Base-by-base conservation (phyloP, 2,329 filamentous ascomycete species). In the Alternaria tenuissima region DNA sequence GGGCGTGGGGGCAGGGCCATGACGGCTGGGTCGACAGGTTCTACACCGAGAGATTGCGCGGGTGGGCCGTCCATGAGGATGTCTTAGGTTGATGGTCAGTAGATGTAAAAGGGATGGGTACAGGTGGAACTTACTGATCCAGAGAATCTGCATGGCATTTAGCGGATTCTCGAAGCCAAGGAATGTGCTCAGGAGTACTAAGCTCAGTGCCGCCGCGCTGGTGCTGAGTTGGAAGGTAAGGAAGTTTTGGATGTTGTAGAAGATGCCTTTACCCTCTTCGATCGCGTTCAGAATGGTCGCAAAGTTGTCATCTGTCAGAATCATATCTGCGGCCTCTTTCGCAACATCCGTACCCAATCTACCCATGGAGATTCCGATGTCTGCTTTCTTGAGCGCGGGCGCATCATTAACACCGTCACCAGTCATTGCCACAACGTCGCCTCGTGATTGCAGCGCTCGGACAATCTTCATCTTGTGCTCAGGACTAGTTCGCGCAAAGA, bases 221-320 rank as follows among this genome's bases (percentile, higher is more conserved):
- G 95, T 99, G 79, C 94, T 97, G 59, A 99, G 87, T 82, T 99
- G 96, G 81, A 99, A 99, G 0, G 95, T 98, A 65, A 99, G 86
- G 81, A 99, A 99, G 79, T 99, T 99, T 76, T 99, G 95, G 68
- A 99, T 98, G 79, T 99, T 99, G 86, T 95, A 97, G 81, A 99
- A 99, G 69, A 99, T 99, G 56, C 94, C 95, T 80, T 99, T 99
- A 80, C 95, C 96, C 81, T 99, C 95, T 78, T 99, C 95, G 63
- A 99, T 99, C 30, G 95, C 95, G 61, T 89, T 91, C 11, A 99
- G 85, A 64, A 99, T 99, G 5, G 92, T 95, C 0, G 91, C 92
- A 77, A 96, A 95, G 78, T 95, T 91, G 77, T 96, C 92, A 69
- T 95, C 91, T 0, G 92, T 95, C 53, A 96, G 81, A 65, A 96